Evolutionary conservation across 2,329 filamentous ascomycete genomes (phyloP), one percentile per base, ranked within the genome.

Genomic region (Coniella lustricola): DNA sequence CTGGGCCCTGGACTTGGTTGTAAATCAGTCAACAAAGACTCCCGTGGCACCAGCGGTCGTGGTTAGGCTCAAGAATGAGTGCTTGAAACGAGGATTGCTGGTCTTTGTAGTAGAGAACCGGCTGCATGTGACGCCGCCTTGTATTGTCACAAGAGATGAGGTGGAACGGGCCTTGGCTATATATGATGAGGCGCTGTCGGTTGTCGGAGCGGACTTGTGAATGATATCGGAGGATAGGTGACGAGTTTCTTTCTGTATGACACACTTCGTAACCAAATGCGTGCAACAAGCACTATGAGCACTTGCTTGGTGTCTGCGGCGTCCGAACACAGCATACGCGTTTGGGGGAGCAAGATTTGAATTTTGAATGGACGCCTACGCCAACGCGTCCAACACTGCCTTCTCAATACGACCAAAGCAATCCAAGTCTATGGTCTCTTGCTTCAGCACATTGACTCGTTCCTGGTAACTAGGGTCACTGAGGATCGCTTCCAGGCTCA

Each of bases 401-500:
- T 53, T 43, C 43, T 67, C 60, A 12, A 67, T 45, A 8, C 59
- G 53, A 2, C 47, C 54, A 22, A 65, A 59, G 32, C 60, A 64
- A 48, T 67, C 59, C 46, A 64, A 52, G 7, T 52, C 52, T 25
- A 58, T 46, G 13, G 60, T 60, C 49, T 64, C 58, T 41, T 53
- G 52, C 55, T 54, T 59, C 42, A 69, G 52, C 9, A 52, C 52
- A 31, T 47, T 53, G 12, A 58, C 51, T 4, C 56, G 54, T 22
- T 51, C 53, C n/a, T 43, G 49, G 36, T 59, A 65, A 1, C 22
- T 48, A 0, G 16, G 37, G 0, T 60, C 55, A 1, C 50, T 38
- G 7, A 69, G 49, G 2, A 68, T 61, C 0, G 54, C 47, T 4
- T 60, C 55, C 1, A 69, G 46, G 2, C 59, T 66, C 2, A 50